Evolutionary conservation across 805 yeast species (phyloP).

Genomic region (Pichia insulana): DNA sequence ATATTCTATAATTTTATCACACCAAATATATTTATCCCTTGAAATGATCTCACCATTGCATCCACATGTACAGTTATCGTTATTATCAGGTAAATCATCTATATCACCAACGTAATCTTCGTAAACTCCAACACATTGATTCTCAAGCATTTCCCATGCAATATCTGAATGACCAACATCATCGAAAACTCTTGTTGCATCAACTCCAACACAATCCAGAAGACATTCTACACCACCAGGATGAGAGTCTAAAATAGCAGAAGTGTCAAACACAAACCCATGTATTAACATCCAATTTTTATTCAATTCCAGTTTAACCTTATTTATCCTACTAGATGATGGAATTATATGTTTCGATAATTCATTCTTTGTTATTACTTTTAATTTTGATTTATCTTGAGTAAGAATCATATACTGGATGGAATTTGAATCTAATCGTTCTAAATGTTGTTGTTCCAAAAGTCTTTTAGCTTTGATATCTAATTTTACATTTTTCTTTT

Average conservation of each 20-base stretch:
- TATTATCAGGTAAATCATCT: slow-evolving; percentile 3
- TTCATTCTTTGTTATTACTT: slow-evolving; percentile 1
- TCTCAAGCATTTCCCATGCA: slow-evolving; percentile 81
- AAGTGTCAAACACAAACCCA: slow-evolving; percentile 59
- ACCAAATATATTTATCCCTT: slow-evolving; percentile 4
- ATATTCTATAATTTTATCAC: slow-evolving; percentile 2
- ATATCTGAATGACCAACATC: slow-evolving; percentile 72
- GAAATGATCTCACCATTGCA: not conserved
- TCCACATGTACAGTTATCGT: not conserved
- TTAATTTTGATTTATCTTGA: slow-evolving; percentile 2
- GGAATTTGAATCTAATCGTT: slow-evolving; percentile 1
- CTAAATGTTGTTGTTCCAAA: slow-evolving; percentile 1
- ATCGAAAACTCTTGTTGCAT: slow-evolving; percentile 59
- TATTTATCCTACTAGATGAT: slow-evolving; percentile 3
- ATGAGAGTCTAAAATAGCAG: slow-evolving; percentile 48
- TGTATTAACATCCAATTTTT: slow-evolving; percentile 68
- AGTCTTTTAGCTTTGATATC: not conserved
- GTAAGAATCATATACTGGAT: slow-evolving; percentile 3
- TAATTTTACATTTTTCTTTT: not conserved
- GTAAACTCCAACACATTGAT: slow-evolving; percentile 59
- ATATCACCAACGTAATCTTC: slow-evolving; percentile 32
- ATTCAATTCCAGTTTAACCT: slow-evolving; percentile 22
- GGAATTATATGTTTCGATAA: slow-evolving; percentile 9
- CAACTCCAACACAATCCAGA: slow-evolving; percentile 71
- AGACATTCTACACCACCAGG: slow-evolving; percentile 86